Evolutionary conservation across 768 basidiomycete genomes (phyloP).

Genomic region (Crucibulum laeve): DNA sequence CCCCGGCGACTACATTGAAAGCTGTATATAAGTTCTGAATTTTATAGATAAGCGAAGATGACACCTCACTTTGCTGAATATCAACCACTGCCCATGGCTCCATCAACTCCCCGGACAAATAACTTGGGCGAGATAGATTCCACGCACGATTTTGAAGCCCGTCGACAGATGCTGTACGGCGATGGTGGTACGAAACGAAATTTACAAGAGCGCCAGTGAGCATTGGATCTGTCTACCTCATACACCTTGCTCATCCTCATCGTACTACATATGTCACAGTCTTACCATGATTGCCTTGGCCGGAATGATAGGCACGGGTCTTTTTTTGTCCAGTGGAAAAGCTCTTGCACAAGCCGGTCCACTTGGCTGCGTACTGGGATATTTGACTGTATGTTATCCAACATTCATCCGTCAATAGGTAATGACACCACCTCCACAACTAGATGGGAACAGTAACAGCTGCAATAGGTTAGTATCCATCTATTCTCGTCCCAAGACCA

Average conservation of each 20-base stretch:
- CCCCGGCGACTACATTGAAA: too few relatives aligned
- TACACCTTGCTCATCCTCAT: neutral
- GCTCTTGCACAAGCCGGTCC: conserved; percentile 50
- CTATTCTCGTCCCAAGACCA: too few relatives aligned
- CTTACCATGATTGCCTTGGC: conserved; percentile 26
- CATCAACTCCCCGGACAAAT: neutral
- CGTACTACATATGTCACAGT: conserved; percentile 9
- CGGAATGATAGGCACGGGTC: conserved; percentile 47
- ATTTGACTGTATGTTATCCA: conserved; percentile 33
- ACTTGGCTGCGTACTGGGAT: conserved; percentile 44
- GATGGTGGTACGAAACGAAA: conserved; percentile 17
- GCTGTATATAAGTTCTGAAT: too few relatives aligned
- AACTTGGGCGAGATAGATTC: too few relatives aligned
- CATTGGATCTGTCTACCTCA: neutral
- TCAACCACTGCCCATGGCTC: conserved; percentile 4
- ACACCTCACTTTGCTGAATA: neutral
- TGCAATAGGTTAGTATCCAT: conserved; percentile 20
- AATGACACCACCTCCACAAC: too few relatives aligned
- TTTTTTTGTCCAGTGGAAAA: conserved; percentile 51
- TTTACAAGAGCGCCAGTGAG: conserved; percentile 25
- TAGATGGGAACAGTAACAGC: conserved; percentile 29
- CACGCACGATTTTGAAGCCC: too few relatives aligned
- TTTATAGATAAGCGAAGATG: neutral
- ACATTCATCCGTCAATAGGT: too few relatives aligned
- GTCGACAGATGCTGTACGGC: too few relatives aligned